Evolutionary conservation across 2,329 filamentous ascomycete genomes (phyloP).

Genomic region (Neurospora sp.): DNA sequence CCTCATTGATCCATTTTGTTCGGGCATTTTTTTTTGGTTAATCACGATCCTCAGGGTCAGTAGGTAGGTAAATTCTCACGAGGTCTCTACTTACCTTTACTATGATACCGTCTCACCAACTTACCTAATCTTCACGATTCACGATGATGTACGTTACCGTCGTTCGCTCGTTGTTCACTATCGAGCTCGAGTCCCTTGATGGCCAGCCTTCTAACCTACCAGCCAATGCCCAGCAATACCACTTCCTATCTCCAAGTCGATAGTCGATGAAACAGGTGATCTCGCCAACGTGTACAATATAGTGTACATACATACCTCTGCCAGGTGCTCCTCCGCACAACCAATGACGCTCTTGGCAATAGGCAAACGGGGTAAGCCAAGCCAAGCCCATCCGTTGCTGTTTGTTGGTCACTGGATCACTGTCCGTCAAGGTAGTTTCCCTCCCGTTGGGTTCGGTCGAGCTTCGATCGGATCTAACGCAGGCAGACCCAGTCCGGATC

Average conservation of each 20-base stretch:
- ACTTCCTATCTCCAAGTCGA: neutral
- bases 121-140: neutral
- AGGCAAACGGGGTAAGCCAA: neutral
- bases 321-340: neutral
- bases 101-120: neutral
- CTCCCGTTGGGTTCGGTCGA: neutral
- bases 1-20: neutral
- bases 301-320: neutral
- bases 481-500: neutral
- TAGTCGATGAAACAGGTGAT: neutral
- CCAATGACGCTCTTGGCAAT: neutral
- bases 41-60: neutral
- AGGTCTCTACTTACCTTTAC: neutral
- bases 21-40: too few species aligned
- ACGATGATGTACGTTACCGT: neutral
- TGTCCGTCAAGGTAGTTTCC: neutral
- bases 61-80: neutral
- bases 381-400: neutral
- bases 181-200: neutral
- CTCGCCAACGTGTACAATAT: neutral
- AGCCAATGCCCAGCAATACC: neutral
- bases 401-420: neutral
- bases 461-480: neutral
- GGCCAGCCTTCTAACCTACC: neutral
- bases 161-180: neutral